phyloP scores from a whole-genome alignment of 345 rosid genomes.

The Sonneratia caseolaris region DNA sequence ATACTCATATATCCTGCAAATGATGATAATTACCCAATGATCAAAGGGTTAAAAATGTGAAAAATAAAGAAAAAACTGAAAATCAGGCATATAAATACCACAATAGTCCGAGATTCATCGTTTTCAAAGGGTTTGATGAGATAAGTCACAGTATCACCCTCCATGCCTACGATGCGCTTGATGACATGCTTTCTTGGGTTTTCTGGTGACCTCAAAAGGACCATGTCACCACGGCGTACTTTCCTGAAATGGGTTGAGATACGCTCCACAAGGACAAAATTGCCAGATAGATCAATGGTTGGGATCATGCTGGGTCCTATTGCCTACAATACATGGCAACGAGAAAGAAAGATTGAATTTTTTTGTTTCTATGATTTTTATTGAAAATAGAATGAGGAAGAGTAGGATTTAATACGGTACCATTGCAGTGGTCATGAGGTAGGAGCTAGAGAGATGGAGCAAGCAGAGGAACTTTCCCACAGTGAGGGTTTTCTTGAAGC shows the following conservation, averaged over 20 bases:
- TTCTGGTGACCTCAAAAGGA: conserved; percentile 48
- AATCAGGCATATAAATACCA: conserved; percentile 27
- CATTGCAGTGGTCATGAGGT: conserved; percentile 28
- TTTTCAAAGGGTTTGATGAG: conserved; percentile 34
- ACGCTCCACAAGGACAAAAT: conserved; percentile 43
- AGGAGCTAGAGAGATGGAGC: conserved; percentile 38
- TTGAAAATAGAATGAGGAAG: background rate
- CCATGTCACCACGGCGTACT: conserved; percentile 52
- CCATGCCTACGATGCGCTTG: conserved; percentile 54
- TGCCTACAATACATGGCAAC: conserved; percentile 19
- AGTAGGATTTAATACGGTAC: conserved; percentile 24
- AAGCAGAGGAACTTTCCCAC: conserved; percentile 28
- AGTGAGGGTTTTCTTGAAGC: conserved; percentile 10
- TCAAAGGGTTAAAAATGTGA: background rate
- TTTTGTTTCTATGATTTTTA: background rate
- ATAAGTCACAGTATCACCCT: conserved; percentile 50
- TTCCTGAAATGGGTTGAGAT: conserved; percentile 34
- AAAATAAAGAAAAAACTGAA: background rate
- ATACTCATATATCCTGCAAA: background rate
- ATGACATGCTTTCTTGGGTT: conserved; percentile 33
- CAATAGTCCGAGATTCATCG: conserved; percentile 24
- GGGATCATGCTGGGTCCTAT: conserved; percentile 80
- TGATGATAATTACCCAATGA: too few species aligned
- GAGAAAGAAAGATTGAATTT: background rate
- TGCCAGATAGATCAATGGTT: conserved; percentile 39